Percentiles rank a stretch among this genome's conserved stretches.
phyloP scores from a whole-genome alignment of 495 filamentous ascomycete species.

The Amniculicola lignicola region DNA sequence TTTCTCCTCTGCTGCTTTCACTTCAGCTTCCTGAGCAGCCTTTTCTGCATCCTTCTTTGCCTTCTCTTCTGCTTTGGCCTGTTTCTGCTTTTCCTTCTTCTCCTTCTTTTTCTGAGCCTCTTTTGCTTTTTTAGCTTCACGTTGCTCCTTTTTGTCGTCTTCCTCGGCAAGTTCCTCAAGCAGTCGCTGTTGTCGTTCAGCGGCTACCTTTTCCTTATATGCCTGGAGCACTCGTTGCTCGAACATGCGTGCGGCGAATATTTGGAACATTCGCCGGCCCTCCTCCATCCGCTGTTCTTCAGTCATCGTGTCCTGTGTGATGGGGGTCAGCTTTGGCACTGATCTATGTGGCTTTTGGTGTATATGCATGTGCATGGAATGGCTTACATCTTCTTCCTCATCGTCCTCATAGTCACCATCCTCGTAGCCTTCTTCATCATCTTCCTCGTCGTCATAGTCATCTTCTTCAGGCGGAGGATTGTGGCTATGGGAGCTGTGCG shows the following conservation, averaged over 20 bases:
- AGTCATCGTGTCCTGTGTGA: constrained; percentile 80
- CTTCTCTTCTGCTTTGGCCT: constrained; percentile 84
- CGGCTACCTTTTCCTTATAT: constrained; percentile 92
- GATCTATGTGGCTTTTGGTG: no score
- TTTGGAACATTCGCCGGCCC: constrained; percentile 97
- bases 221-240: constrained; percentile 96
- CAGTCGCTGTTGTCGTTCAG: constrained; percentile 85
- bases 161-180: constrained; percentile 91
- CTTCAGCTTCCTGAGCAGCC: constrained; percentile 81
- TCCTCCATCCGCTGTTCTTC: constrained; percentile 99
- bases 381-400: constrained; percentile 83
- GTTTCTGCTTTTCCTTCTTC: constrained; percentile 78
- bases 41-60: constrained; percentile 82
- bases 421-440: constrained; percentile 84
- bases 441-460: constrained; percentile 72
- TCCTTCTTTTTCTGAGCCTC: constrained; percentile 93
- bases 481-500: constrained; percentile 53
- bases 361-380: no score
- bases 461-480: constrained; percentile 67
- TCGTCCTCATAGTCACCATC: constrained; percentile 90
- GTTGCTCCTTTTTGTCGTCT: constrained; percentile 64
- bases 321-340: constrained; percentile 35
- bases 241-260: constrained; percentile 99
- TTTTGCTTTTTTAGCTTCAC: constrained; percentile 87
- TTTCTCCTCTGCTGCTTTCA: constrained; percentile 70